Evolutionary conservation across 2,329 filamentous ascomycete genomes (phyloP).

Genomic region (Pyrenophora seminiperda): DNA sequence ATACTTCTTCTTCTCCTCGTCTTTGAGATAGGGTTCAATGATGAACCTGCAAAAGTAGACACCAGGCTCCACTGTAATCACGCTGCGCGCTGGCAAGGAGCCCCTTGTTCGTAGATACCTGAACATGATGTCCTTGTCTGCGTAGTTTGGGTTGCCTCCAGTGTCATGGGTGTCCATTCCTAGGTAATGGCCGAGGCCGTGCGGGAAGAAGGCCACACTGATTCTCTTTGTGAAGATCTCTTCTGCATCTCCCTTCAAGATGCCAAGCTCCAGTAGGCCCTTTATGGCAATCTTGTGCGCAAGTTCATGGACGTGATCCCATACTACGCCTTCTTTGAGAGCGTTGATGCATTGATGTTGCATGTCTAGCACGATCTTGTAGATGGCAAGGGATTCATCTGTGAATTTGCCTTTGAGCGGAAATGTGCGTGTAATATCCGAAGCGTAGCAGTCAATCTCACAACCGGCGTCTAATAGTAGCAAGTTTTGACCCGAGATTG

Average conservation of each 20-base stretch:
- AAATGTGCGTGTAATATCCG: slow-evolving; percentile 81
- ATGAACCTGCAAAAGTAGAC: slow-evolving; percentile 78
- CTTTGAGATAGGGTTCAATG: slow-evolving; percentile 70
- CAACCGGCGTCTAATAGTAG: slow-evolving; percentile 82
- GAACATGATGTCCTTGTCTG: slow-evolving; percentile 82
- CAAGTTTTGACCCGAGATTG: slow-evolving; percentile 68
- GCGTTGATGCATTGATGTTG: slow-evolving; percentile 76
- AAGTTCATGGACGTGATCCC: slow-evolving; percentile 79
- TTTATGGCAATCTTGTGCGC: slow-evolving; percentile 84
- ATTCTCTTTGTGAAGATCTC: slow-evolving; percentile 53
- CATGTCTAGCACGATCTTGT: slow-evolving; percentile 85
- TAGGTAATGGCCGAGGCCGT: slow-evolving; percentile 58
- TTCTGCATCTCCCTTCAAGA: slow-evolving; percentile 66
- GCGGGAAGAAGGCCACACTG: slow-evolving; percentile 57
- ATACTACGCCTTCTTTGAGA: slow-evolving; percentile 74
- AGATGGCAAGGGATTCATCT: slow-evolving; percentile 59
- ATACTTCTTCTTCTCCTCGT: slow-evolving; percentile 63
- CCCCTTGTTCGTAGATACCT: slow-evolving; percentile 82
- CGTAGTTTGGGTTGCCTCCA: slow-evolving; percentile 56
- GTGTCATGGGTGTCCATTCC: slow-evolving; percentile 60
- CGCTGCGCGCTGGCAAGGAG: slow-evolving; percentile 73
- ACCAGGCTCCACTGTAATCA: slow-evolving; percentile 94
- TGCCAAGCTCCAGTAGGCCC: slow-evolving; percentile 75
- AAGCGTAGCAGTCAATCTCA: slow-evolving; percentile 56
- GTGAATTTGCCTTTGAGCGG: slow-evolving; percentile 69